Base-by-base conservation (phyloP, 2,329 filamentous ascomycete species). In the Keithomyces neogunnii region DNA sequence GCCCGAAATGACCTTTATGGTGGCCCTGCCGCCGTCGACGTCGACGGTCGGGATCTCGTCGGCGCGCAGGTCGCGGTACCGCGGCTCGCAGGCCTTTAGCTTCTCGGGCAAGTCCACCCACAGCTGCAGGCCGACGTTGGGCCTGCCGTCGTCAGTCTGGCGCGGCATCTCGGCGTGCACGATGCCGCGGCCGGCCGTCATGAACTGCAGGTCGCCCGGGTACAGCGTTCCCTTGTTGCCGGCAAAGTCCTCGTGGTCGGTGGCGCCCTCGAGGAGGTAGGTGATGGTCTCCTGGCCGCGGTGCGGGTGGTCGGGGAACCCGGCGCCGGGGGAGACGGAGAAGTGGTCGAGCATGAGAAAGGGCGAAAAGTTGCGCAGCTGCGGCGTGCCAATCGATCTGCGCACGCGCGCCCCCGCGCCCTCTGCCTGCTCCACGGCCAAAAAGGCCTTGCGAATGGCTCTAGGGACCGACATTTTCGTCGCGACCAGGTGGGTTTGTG, bases 331-430 rank as follows among this genome's bases (percentile, higher is more conserved):
- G 49, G 81, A 80, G 60, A 93, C 82, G 50, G 77, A 81, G 73
- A 96, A 96, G 73, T 96, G 88, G 66, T 97, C 92, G 45, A 96
- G 86, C 90, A 97, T 96, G 44, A 96, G 77, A 71, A 97, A 96
- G 0, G 92, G 93, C 11, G 85, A 88, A 68, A 97, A 86, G 74
- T 95, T 89, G 63, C 85, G 83, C 28, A 97, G 77, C 58, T 86
- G 78, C 4, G 87, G 78, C 1, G 89, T 95, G 59, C 92, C 92
- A 58, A 97, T 88, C 42, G 88, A 91, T 53, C 92, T 84, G 56
- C 92, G 83, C 11, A 97, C 92, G 55, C 84, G 80, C 4, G 92
- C 92, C 51, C 93, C 92, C 0, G 85, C 89, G 43, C 92, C 92
- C 69, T 97, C 92, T 31, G 88, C 75, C 69, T 95, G 88, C 69